A percentile compares a stretch with the other conserved stretches of the same genome.
Conservation (phyloP, 768 basidiomycete species). For the Suillus cothurnatus region DNA sequence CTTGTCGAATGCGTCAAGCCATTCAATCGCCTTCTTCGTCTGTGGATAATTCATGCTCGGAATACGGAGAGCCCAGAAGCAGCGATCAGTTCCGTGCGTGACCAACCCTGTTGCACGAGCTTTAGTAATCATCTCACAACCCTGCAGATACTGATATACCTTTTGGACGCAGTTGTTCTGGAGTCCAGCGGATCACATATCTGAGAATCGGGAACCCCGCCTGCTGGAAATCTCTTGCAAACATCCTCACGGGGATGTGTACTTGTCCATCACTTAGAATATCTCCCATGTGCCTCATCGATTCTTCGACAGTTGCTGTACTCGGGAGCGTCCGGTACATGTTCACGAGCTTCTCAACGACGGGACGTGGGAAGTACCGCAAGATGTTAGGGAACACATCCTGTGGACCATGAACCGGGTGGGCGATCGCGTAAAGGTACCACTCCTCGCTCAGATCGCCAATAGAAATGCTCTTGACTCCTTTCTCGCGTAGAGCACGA, state of each 20-base stretch:
- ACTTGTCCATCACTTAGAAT: slow-evolving; percentile 66
- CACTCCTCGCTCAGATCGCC: slow-evolving; percentile 77
- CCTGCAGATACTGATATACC: slow-evolving; percentile 37
- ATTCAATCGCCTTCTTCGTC: slow-evolving; percentile 49
- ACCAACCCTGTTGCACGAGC: slow-evolving; percentile 52
- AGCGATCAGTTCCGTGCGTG: slow-evolving; percentile 68
- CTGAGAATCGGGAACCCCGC: slow-evolving; percentile 65
- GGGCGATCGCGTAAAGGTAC: slow-evolving; percentile 75
- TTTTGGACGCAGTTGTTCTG: slow-evolving; percentile 55
- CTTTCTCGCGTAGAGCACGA: slow-evolving; percentile 51
- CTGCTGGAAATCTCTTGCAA: slow-evolving; percentile 58
- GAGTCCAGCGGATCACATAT: slow-evolving; percentile 72
- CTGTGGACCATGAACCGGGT: slow-evolving; percentile 48
- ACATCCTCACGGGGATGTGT: slow-evolving; percentile 63
- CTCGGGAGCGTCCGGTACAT: slow-evolving; percentile 45
- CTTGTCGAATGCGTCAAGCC: slow-evolving; percentile 53
- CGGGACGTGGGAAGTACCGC: slow-evolving; percentile 57
- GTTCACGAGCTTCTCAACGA: slow-evolving; percentile 48
- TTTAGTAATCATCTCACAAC: background rate
- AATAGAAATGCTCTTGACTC: slow-evolving; percentile 61
- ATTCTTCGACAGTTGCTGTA: slow-evolving; percentile 44
- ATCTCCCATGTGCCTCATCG: slow-evolving; percentile 53
- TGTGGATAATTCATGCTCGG: slow-evolving; percentile 52
- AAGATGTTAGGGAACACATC: slow-evolving; percentile 62
- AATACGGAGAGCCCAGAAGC: slow-evolving; percentile 60